A percentile compares a stretch with the other conserved stretches of the same genome.
phyloP scores from a whole-genome alignment of 1,284 basidiomycete genomes.

The Puccinia polysora region DNA sequence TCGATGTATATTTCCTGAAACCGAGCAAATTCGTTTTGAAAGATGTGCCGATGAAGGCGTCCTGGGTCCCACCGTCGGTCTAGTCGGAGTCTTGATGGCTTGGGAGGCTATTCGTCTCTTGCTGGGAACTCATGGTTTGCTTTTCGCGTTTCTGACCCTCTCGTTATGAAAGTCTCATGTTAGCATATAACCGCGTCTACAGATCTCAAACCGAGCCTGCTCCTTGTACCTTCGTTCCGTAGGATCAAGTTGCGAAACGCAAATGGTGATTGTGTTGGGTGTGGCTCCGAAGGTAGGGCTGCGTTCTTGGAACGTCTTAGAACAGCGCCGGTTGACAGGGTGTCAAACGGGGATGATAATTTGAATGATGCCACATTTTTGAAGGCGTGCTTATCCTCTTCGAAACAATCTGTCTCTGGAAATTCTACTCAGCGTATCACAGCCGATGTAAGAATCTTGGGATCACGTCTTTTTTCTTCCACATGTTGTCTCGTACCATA shows the following conservation, averaged over 20 bases:
- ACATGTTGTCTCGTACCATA: conserved; percentile 40
- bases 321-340: background rate
- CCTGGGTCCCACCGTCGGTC: conserved; percentile 79
- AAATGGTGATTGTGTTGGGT: conserved; percentile 17
- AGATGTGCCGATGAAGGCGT: conserved; percentile 89
- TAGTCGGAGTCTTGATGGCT: conserved; percentile 87
- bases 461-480: no score
- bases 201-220: conserved; percentile 17
- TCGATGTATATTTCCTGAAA: conserved; percentile 82
- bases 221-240: conserved; percentile 36
- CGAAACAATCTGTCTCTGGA: conserved; percentile 65
- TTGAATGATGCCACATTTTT: background rate
- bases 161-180: background rate
- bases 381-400: conserved; percentile 48
- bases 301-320: background rate
- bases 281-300: background rate
- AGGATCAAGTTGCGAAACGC: conserved; percentile 31
- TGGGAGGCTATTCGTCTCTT: conserved; percentile 80
- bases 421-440: conserved; percentile 55
- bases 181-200: conserved; percentile 46
- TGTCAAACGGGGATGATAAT: background rate
- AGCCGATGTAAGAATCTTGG: conserved; percentile 56
- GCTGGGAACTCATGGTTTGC: conserved; percentile 65
- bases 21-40: conserved; percentile 61
- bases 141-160: background rate